Evolutionary conservation across 257 asterid genomes (phyloP), one percentile per base, ranked within the genome.

Genomic region (Phtheirospermum japonicum): DNA sequence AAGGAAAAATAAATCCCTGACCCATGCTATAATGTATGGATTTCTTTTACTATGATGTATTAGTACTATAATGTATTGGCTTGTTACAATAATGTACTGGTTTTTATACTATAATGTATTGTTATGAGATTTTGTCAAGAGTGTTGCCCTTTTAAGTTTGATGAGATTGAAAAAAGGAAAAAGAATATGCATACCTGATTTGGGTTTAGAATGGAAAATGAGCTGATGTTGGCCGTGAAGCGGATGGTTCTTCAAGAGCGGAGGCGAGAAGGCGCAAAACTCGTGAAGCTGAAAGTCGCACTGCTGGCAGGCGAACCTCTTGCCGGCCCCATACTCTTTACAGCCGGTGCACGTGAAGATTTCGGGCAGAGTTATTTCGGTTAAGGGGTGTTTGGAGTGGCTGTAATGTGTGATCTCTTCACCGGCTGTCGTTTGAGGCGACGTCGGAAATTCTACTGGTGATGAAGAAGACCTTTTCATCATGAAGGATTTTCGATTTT

Each of bases 221-320:
- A 87, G 86, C 14, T 83, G 95, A 80, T 90, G 97, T 4, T 87
- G 96, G 70, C 80, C 87, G 71, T 90, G 97, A 16, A 90, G 76
- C 23, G 92, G 92, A 72, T 90, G 97, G 58, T 65, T 71, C 53
- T 81, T 73, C 30, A 87, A 74, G 37, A 73, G 12, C 0, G 84
- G 89, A 9, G 89, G 88, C 0, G 85, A 63, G 66, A 65, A 16
- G 43, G 90, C 88, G 57, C 97, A 90, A 64, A 90, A 90, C 6
- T 73, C 77, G 61, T 90, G 95, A 50, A 90, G 80, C 93, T 90
- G 97, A 75, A 83, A 90, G 17, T 74, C 83, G 51, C 97, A 90
- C 23, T 83, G 69, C 66, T 69, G 88, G 68, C 95, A 90, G 0
- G 88, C 64, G 46, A 69, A 87, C 62, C 97, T 77, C 59, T 75